These are phyloP conservation scores for Beverwykella pulmonaria DNA, from an alignment of 495 filamentous ascomycete genomes.

Conservation along the genomic window DNA sequence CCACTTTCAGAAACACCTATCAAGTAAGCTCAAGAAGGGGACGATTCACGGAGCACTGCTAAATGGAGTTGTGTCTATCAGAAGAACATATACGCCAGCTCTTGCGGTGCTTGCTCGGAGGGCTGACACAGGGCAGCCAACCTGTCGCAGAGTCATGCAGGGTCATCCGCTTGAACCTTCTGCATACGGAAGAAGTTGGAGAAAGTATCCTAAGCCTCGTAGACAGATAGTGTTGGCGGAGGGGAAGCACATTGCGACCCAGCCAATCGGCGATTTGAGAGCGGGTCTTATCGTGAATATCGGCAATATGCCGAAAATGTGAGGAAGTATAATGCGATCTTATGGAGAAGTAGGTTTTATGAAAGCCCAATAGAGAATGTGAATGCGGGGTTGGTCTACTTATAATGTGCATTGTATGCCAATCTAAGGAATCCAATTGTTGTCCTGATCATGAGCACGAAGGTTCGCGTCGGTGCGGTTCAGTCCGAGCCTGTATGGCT, in stretches of 20 bases:
- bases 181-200: background rate
- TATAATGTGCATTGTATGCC: background rate
- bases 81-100: background rate
- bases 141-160: background rate
- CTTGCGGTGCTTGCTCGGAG: background rate
- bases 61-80: background rate
- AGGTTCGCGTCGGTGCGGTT: slow-evolving; percentile 19
- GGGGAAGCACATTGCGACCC: slow-evolving; percentile 14
- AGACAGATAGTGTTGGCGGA: background rate
- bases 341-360: background rate
- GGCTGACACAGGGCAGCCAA: background rate
- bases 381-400: background rate
- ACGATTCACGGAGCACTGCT: background rate
- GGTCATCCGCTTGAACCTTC: background rate
- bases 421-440: background rate
- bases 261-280: slow-evolving; percentile 1
- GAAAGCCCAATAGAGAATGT: background rate
- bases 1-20: too few species aligned
- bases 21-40: too few species aligned
- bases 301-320: background rate
- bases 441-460: slow-evolving; percentile 1
- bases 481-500: slow-evolving; percentile 34
- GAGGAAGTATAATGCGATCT: background rate
- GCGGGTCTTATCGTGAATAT: background rate
- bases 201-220: background rate